These are phyloP conservation scores for Thymus quinquecostatus DNA, from an alignment of 257 asterid genomes.

Conservation along the genomic window DNA sequence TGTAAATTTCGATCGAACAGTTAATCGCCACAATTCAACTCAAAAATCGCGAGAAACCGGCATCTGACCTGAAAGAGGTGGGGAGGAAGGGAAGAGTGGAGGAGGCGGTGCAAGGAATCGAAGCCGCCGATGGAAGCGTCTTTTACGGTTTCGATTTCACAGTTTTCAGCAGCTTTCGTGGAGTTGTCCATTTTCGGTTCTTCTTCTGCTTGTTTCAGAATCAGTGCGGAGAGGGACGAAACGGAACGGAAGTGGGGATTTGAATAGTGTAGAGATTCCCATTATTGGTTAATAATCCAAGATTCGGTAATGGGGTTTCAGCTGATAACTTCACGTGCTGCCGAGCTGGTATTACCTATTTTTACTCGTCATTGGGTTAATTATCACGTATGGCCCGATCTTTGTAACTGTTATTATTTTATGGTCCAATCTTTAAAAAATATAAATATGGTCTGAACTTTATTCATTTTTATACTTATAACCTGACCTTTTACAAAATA, in stretches of 20 bases:
- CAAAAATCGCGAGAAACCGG: background rate
- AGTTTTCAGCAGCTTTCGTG: slow-evolving; percentile 42
- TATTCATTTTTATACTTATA: too few relatives aligned
- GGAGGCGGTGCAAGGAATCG: slow-evolving; percentile 85
- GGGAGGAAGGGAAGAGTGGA: slow-evolving; percentile 73
- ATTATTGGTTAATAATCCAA: background rate
- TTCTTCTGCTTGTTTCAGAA: slow-evolving; percentile 5
- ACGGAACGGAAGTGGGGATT: background rate
- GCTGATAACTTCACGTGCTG: too few relatives aligned
- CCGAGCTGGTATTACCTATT: too few relatives aligned
- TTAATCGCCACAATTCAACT: background rate
- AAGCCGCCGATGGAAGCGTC: slow-evolving; percentile 84
- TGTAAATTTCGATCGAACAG: background rate
- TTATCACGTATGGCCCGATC: too few relatives aligned
- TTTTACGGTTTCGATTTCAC: slow-evolving; percentile 32
- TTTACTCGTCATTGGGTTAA: too few relatives aligned
- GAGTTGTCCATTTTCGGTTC: slow-evolving; percentile 47
- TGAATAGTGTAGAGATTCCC: slow-evolving; percentile 22
- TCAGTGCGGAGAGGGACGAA: background rate
- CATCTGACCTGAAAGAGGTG: slow-evolving; percentile 67
- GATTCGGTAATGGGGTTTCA: too few relatives aligned
- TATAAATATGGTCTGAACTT: too few relatives aligned
- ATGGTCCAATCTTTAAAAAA: too few relatives aligned
- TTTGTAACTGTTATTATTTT: too few relatives aligned
- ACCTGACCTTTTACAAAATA: too few relatives aligned